Evolutionary conservation across 2,329 filamentous ascomycete genomes (phyloP).

Genomic region (Ascochyta koolunga): DNA sequence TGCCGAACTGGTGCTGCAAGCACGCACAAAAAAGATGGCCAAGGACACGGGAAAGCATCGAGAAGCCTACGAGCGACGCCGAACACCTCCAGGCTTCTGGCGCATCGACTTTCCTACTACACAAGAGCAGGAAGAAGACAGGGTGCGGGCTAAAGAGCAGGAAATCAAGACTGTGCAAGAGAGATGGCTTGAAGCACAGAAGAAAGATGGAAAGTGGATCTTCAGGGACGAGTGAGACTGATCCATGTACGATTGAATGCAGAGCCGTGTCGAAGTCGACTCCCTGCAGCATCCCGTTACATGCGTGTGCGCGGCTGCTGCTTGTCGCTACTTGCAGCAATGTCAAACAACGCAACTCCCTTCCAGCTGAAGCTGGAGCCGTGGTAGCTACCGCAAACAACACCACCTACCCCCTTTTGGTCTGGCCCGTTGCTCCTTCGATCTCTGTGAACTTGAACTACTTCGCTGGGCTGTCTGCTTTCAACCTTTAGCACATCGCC

Average conservation of each 20-base stretch:
- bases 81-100: conserved; percentile 89
- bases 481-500: neutral
- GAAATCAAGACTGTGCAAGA: conserved; percentile 71
- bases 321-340: neutral
- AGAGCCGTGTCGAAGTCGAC: neutral
- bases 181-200: conserved; percentile 81
- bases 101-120: conserved; percentile 86
- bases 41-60: conserved; percentile 79
- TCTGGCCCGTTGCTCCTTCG: neutral
- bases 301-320: neutral
- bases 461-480: neutral
- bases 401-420: neutral
- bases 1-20: conserved; percentile 73
- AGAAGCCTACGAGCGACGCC: conserved; percentile 71
- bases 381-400: neutral
- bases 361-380: neutral
- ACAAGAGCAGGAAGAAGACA: conserved; percentile 74
- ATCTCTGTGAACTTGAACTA: neutral
- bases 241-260: neutral
- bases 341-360: neutral
- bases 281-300: neutral
- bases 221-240: conserved; percentile 76
- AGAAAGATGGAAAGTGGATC: conserved; percentile 74
- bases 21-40: conserved; percentile 74
- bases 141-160: conserved; percentile 66